Percentiles rank a stretch among this genome's conserved stretches.
phyloP scores from a whole-genome alignment of 306 rosid genomes.

The Lathyrus aphaca region DNA sequence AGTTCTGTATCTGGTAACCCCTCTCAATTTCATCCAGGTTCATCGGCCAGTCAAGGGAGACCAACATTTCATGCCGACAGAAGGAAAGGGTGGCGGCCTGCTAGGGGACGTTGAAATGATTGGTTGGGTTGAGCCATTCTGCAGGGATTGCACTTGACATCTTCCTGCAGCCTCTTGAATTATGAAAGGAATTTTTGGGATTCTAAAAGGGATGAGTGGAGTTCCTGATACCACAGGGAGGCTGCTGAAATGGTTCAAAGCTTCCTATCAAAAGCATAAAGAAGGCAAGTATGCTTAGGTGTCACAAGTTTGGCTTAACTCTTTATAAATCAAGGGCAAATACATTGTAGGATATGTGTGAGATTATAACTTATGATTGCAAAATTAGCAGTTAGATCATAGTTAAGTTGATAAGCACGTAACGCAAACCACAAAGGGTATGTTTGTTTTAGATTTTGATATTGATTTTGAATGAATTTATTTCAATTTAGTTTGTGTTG shows the following conservation, averaged over 20 bases:
- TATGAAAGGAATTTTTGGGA: constrained; percentile 15
- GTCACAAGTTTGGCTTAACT: neutral
- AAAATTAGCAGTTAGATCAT: neutral
- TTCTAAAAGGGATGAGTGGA: neutral
- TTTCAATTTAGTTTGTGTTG: neutral
- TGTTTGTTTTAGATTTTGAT: neutral
- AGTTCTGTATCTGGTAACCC: constrained; percentile 38
- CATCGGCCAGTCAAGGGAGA: constrained; percentile 56
- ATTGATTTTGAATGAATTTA: neutral
- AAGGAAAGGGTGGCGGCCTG: constrained; percentile 60
- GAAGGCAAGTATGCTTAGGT: neutral
- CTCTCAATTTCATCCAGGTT: constrained; percentile 54
- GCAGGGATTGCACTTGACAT: constrained; percentile 31
- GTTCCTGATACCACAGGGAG: neutral
- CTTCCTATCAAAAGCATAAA: neutral
- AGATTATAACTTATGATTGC: neutral
- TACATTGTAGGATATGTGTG: neutral
- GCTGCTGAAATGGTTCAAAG: neutral
- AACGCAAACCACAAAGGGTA: neutral
- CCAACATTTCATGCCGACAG: constrained; percentile 50
- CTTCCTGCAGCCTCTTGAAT: constrained; percentile 20
- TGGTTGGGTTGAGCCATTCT: constrained; percentile 26
- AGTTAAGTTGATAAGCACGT: neutral
- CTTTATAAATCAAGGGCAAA: neutral
- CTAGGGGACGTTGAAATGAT: constrained; percentile 40